phyloP scores from a whole-genome alignment of 2,329 filamentous ascomycete genomes.

The Colletotrichum navitas region DNA sequence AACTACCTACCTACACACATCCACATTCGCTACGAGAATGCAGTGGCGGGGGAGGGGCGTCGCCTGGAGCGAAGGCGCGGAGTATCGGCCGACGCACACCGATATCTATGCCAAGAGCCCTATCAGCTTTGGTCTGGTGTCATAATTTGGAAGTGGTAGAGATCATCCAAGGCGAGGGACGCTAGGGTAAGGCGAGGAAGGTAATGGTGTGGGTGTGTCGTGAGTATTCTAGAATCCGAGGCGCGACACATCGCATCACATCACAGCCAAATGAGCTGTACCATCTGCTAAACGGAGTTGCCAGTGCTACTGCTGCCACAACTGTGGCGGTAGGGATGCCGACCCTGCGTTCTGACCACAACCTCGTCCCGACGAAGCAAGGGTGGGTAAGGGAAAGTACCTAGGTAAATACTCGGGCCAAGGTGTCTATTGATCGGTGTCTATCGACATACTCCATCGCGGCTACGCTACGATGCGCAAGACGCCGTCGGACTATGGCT shows the following conservation, averaged over 20 bases:
- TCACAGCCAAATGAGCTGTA: conserved; percentile 1
- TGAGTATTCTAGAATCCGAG: background rate
- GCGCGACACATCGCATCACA: conserved; percentile 15
- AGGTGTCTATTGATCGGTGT: background rate
- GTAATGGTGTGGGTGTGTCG: background rate
- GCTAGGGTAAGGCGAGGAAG: background rate
- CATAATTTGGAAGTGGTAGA: background rate
- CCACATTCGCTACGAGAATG: background rate
- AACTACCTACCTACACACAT: background rate
- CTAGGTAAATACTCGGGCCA: background rate
- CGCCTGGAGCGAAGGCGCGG: background rate
- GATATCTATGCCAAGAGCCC: background rate
- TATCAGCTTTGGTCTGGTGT: background rate
- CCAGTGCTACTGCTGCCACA: background rate
- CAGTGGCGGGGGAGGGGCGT: background rate
- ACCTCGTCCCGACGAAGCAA: background rate
- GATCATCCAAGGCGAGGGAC: background rate
- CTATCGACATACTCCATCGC: background rate
- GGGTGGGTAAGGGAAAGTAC: background rate
- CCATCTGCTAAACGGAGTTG: background rate
- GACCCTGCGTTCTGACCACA: background rate
- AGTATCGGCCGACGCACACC: background rate
- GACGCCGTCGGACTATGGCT: background rate
- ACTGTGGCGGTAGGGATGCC: background rate
- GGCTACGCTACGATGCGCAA: background rate